Evolutionary conservation across 2,329 filamentous ascomycete genomes (phyloP).

Genomic region (Botrytis paeoniae): DNA sequence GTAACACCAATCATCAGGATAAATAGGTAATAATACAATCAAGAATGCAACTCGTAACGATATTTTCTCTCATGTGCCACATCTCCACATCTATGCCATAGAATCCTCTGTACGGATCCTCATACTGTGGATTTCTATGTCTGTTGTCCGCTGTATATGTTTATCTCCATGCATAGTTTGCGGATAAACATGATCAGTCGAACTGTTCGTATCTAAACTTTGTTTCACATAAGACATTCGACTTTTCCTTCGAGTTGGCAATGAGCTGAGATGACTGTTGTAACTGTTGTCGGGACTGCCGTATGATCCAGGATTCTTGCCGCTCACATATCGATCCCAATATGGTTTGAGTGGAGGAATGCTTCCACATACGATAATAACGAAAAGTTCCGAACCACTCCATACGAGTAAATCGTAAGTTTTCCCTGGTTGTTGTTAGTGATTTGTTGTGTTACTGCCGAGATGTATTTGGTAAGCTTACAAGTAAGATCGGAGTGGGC

Average conservation of each 20-base stretch:
- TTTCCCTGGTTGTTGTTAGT: conserved; percentile 3
- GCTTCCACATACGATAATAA: conserved; percentile 19
- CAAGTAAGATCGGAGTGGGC: conserved; percentile 18
- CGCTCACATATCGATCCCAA: conserved; percentile 4
- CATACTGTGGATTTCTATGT: conserved; percentile 14
- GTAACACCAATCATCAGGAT: not conserved
- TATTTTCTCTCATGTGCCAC: not conserved
- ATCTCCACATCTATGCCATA: not conserved
- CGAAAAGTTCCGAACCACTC: conserved; percentile 14
- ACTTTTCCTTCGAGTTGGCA: not conserved
- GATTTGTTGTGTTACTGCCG: not conserved
- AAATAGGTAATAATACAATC: not conserved
- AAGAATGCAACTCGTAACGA: not conserved
- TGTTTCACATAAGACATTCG: conserved; percentile 11
- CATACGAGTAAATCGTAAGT: conserved; percentile 17
- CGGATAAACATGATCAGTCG: not conserved
- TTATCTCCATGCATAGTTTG: conserved; percentile 10
- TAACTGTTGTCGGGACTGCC: not conserved
- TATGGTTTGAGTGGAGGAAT: conserved; percentile 18
- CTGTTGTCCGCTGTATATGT: conserved; percentile 10
- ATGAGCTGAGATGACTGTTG: conserved; percentile 1
- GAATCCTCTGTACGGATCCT: not conserved
- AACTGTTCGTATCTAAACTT: not conserved
- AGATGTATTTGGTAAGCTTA: not conserved
- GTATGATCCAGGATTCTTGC: not conserved